Evolutionary conservation across 2,329 filamentous ascomycete species (phyloP), one percentile per base, ranked within the genome.

Genomic region (Apiospora kogelbergensis): DNA sequence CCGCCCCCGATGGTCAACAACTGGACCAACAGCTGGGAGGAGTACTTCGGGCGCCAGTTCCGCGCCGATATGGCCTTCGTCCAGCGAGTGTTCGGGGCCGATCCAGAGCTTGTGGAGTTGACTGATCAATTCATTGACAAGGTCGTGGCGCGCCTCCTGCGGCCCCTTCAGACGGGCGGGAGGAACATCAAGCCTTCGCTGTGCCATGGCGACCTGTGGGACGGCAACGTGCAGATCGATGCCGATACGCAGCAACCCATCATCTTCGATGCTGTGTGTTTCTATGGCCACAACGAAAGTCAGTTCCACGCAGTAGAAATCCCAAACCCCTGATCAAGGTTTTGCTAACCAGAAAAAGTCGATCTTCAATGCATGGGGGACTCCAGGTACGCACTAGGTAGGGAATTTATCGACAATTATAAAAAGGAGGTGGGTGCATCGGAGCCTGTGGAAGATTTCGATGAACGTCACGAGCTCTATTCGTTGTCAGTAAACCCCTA

Each of bases 261-360:
- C 15, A 66, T 80, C 2, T 79, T 75, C 65, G 75, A 79, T 60
- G 72, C 78, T 11, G 1, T 73, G 72, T 57, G 74, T 70, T 75
- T 77, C 53, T 78, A 76, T 48, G 78, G 73, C 2, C 78, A 79
- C 41, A 76, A 76, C 63, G 77, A 78, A 71, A 76, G 73, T 70
- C 13, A 70, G 70, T 72, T 40, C 20, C 5, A 65, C 6, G 53
- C 33, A 5, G 2, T 11, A 2, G 4, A 26, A 30, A 6, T 11
- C 15, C 11, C 42, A n/a, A 17, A 1, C 13, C 6, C 24, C 24
- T 7, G 45, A 6, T 30, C 46, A 11, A 7, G n/a, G 2, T 30
- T 5, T 17, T 57, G 26, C 48, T 57, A 20, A 57, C 24, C 6
- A 3, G 0, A 7, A 42, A 2, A 2, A 72, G 69, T 73, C 17